phyloP scores from a whole-genome alignment of 805 yeast genomes.

The Deakozyma indianensis region DNA sequence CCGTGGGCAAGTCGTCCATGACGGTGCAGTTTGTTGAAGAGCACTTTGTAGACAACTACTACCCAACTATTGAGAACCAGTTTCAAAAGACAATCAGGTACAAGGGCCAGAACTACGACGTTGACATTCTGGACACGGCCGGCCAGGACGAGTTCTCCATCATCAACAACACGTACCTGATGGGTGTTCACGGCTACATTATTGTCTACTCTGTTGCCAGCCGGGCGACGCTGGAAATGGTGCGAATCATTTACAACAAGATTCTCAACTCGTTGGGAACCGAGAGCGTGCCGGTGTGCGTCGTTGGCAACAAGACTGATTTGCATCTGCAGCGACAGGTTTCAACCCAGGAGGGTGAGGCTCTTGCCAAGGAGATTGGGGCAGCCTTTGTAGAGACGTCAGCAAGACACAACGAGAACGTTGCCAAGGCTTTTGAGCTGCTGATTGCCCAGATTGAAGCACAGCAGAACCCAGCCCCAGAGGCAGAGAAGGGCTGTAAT shows the following conservation, averaged over 20 bases:
- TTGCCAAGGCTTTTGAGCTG: slow-evolving; percentile 43
- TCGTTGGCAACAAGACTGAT: slow-evolving; percentile 69
- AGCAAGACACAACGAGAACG: slow-evolving; percentile 67
- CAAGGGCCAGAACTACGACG: slow-evolving; percentile 60
- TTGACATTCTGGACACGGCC: slow-evolving; percentile 83
- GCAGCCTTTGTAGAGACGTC: slow-evolving; percentile 73
- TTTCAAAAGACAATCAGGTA: slow-evolving; percentile 55
- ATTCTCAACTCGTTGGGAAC: slow-evolving; percentile 49
- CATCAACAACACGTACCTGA: slow-evolving; percentile 61
- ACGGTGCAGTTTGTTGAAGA: slow-evolving; percentile 77
- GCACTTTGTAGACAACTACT: slow-evolving; percentile 77
- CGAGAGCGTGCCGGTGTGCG: slow-evolving; percentile 59
- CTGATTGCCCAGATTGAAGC: slow-evolving; percentile 49
- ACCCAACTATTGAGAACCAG: slow-evolving; percentile 84
- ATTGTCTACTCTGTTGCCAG: slow-evolving; percentile 73
- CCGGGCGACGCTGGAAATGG: slow-evolving; percentile 60
- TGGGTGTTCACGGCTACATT: slow-evolving; percentile 74
- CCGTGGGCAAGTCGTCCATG: slow-evolving; percentile 77
- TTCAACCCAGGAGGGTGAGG: slow-evolving; percentile 40
- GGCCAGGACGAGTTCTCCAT: slow-evolving; percentile 85
- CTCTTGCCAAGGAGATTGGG: slow-evolving; percentile 48
- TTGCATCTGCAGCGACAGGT: slow-evolving; percentile 48
- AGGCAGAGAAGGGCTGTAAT: slow-evolving; percentile 36
- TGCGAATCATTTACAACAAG: slow-evolving; percentile 69
- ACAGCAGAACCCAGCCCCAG: slow-evolving; percentile 37